Evolutionary conservation across 2,329 filamentous ascomycete species (phyloP).

Genomic region (Stachybotrys echinatus): DNA sequence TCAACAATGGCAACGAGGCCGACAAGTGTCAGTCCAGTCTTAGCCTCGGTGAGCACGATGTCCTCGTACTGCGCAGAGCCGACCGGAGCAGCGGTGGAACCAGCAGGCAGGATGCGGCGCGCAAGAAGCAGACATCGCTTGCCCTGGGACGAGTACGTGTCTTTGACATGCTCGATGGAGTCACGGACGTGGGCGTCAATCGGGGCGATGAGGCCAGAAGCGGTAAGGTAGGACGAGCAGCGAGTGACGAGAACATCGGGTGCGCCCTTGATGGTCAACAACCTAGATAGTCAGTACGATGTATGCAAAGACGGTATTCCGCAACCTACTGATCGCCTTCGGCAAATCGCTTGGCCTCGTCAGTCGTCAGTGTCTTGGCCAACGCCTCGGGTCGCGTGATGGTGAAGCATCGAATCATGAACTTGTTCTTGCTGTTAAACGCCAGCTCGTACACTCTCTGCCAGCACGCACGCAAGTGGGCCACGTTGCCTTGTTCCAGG

Average conservation of each 20-base stretch:
- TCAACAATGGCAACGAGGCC: constrained; percentile 76
- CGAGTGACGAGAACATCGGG: constrained; percentile 66
- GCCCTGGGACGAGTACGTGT: constrained; percentile 63
- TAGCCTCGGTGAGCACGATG: constrained; percentile 49
- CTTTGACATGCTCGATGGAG: constrained; percentile 54
- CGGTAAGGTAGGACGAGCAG: constrained; percentile 52
- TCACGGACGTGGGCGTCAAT: constrained; percentile 40
- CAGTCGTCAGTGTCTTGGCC: constrained; percentile 29
- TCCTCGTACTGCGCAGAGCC: constrained; percentile 44
- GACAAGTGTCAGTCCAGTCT: constrained; percentile 58
- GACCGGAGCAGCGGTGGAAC: constrained; percentile 29
- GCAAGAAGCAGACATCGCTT: constrained; percentile 64
- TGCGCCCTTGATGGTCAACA: constrained; percentile 74
- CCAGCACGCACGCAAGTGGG: constrained; percentile 58
- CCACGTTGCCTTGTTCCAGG: constrained; percentile 46
- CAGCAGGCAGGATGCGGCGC: constrained; percentile 47
- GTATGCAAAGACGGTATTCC: background rate
- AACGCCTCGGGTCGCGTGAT: constrained; percentile 27
- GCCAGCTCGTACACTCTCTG: constrained; percentile 61
- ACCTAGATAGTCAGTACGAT: constrained; percentile 19
- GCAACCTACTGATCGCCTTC: constrained; percentile 29
- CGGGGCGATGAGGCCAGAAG: constrained; percentile 45
- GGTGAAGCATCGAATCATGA: constrained; percentile 63
- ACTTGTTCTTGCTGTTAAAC: constrained; percentile 83
- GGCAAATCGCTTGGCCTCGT: constrained; percentile 27